Evolutionary conservation across 345 rosid genomes (phyloP), one percentile per base, ranked within the genome.

Genomic region (Acer yangbiense): DNA sequence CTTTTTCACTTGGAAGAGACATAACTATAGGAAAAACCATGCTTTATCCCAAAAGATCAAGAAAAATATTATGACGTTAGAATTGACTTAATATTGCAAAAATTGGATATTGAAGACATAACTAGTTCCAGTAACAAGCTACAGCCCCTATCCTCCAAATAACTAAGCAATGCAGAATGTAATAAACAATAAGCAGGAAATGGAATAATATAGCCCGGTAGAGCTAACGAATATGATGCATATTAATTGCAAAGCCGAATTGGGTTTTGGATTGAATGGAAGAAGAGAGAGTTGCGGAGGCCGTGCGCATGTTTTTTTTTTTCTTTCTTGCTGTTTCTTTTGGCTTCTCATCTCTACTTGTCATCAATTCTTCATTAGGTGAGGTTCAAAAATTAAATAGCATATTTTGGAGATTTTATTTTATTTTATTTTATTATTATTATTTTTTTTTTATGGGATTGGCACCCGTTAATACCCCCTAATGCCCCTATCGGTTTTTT

Each of bases 261-360:
- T 68, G 69, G 73, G 80, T 7, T 73, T 62, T 82, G 23, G 69
- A 35, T 44, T 71, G 79, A 76, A 66, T 57, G 6, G n/a, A 69
- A 13, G 54, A 73, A 69, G 68, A 21, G 66, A 76, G 18, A 46
- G 77, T 50, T 23, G 73, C 13, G 11, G 77, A n/a, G 9, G 74
- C 44, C 4, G 64, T 55, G 10, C 58, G 71, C 86, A 83, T 83
- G 32, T 17, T 73, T 35, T 23, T n/a, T n/a, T n/a, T n/a, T 13
- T 54, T 54, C 60, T 13, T 27, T 43, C 27, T 67, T 27, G 14
- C 63, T 50, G 70, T 32, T 13, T 41, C 12, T 9, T 8, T 25
- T 13, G 6, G 21, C 46, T 6, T n/a, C 52, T 79, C 39, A 4
- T 32, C 57, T 63, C 46, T 70, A 16, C 58, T 44, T 74, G 3